A percentile compares a stretch with the other conserved stretches of the same genome.
Conservation (phyloP, 2,329 filamentous ascomycete species). For the Dendrostoma leiphaemia region DNA sequence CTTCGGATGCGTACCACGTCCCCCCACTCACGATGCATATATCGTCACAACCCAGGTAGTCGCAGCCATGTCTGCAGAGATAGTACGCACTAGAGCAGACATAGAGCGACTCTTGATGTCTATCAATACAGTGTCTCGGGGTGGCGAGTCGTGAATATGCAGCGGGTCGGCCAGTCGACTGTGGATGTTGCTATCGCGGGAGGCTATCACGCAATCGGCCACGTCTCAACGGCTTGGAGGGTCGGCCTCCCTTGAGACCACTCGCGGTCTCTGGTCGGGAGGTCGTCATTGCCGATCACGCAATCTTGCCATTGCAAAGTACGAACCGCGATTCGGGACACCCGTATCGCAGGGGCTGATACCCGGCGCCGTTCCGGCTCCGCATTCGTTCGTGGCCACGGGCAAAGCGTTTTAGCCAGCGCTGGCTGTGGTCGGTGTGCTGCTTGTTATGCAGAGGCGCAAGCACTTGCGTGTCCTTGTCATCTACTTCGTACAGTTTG, state of each 20-base stretch:
- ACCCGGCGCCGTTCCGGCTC: neutral
- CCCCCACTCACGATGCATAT: neutral
- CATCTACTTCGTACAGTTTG: no score
- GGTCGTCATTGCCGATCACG: neutral
- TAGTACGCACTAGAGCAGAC: no score
- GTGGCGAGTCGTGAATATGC: conserved; percentile 2
- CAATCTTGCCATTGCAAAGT: neutral
- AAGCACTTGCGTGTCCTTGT: no score
- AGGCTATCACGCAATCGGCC: conserved; percentile 17
- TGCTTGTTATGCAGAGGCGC: no score
- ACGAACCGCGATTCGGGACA: neutral
- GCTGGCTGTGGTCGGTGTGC: no score
- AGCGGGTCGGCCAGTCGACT: neutral
- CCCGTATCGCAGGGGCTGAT: neutral
- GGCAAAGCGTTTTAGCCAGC: neutral
- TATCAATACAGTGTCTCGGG: neutral
- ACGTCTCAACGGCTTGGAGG: neutral
- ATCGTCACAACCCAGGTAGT: no score
- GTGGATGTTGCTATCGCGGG: conserved; percentile 15
- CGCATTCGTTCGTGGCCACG: neutral
- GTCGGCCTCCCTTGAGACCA: neutral
- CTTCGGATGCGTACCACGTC: neutral
- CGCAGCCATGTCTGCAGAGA: no score
- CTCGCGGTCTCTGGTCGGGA: neutral
- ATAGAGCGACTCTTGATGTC: neutral